Base-by-base conservation (phyloP, 257 asterid genomes). In the Verbascum thapsus region DNA sequence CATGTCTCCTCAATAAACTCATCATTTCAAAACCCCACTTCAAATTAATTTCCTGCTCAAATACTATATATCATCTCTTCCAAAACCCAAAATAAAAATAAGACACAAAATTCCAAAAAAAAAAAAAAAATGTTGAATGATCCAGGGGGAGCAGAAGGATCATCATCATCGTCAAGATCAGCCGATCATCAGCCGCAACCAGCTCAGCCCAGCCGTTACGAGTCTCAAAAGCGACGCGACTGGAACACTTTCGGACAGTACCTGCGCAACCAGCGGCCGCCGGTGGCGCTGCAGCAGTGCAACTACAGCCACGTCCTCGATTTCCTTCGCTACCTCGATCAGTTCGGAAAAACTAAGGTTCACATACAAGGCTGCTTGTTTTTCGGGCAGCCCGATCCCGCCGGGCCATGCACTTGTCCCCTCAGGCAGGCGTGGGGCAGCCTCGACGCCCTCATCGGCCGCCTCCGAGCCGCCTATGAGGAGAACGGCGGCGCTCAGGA, bases 231-330 rank as follows among this genome's bases (percentile, higher is more conserved):
- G 43, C 89, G 90, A 1, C 91, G 97, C 3, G 97, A 90, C 48
- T 90, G 97, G 97, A 87, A 85, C 78, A 90, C 96, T 17, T 90
- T 85, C 55, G 92, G 95, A 3, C 97, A 90, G 66, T 90, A 90
- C 59, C 62, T 90, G 7, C 73, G 83, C 54, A 90, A 85, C 64
- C 91, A 83, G 22, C 84, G 87, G 49, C 96, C 96, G 0, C 88
- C 86, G 10, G 74, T 87, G 12, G 78, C 76, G 1, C 64, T 87
- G 8, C 20, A 88, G 0, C 84, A 77, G 72, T 85, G 97, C 77
- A 85, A 71, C 72, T 83, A 74, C 57, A 71, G 66, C 44, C 95
- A 90, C 44, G 96, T 90, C 26, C 68, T 90, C 0, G 95, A 87
- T 9, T 90, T 90, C 70, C 79, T 90, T 16, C 60, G 88, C 10